Evolutionary conservation across 208 protist species (phyloP).

Genomic region (Porcisia hertigi): DNA sequence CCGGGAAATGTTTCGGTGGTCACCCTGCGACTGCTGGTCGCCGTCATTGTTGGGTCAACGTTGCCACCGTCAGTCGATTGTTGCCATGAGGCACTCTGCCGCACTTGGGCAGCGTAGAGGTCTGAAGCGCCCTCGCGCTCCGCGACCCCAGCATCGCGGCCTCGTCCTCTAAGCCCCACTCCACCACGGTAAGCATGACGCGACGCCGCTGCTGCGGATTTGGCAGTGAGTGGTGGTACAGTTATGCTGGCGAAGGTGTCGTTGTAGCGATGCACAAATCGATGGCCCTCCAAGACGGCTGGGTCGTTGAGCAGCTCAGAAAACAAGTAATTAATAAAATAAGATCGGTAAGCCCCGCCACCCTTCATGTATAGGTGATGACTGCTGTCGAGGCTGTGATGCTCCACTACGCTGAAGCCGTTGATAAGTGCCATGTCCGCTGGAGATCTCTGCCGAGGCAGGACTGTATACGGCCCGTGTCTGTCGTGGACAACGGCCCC

Average conservation of each 20-base stretch:
- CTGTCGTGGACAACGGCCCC: not conserved
- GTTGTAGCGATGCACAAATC: constrained; percentile 79
- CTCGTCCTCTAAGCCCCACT: not conserved
- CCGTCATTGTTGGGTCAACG: not conserved
- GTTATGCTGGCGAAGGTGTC: constrained; percentile 63
- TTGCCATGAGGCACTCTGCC: not conserved
- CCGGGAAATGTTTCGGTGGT: not conserved
- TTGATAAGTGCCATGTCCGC: constrained; percentile 80
- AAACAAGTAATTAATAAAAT: constrained; percentile 85
- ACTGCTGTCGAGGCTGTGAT: constrained; percentile 72
- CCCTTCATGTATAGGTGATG: constrained; percentile 78
- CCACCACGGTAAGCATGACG: not conserved
- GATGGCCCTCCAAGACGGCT: constrained; percentile 35
- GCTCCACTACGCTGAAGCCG: constrained; percentile 88
- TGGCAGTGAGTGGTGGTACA: constrained; percentile 47
- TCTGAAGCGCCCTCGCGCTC: constrained; percentile 12
- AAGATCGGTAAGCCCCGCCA: constrained; percentile 75
- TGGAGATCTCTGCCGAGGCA: constrained; percentile 32
- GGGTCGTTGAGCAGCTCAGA: constrained; percentile 47
- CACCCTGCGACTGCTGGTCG: not conserved
- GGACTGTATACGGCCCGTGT: not conserved
- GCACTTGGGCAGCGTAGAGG: constrained; percentile 4
- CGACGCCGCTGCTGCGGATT: not conserved
- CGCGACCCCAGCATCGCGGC: not conserved
- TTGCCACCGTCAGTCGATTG: not conserved